Percentiles rank a stretch among this genome's conserved stretches.
These are phyloP conservation scores for Candida taoyuanica DNA, from an alignment of 805 yeast species.

Conservation along the genomic window DNA sequence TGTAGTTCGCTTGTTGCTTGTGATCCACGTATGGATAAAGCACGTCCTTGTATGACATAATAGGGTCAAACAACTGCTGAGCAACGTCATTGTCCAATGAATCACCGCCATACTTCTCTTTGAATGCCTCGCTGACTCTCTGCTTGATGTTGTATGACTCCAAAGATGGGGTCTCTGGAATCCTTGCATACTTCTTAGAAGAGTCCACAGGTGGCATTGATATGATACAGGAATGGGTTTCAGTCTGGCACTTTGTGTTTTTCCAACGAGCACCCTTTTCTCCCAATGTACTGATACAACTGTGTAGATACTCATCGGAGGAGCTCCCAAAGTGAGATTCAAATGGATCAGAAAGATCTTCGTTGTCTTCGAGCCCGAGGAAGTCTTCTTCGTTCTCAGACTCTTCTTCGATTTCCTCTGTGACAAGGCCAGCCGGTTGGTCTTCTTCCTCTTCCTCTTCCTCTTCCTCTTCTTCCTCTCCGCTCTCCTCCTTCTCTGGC, in stretches of 20 bases:
- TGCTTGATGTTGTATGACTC: conserved; percentile 42
- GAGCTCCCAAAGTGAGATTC: conserved; percentile 66
- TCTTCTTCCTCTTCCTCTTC: conserved; percentile 30
- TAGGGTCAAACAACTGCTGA: conserved; percentile 49
- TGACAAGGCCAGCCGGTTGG: conserved; percentile 21
- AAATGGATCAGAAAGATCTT: conserved; percentile 61
- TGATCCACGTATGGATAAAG: conserved; percentile 50
- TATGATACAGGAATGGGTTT: conserved; percentile 17
- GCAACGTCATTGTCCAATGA: conserved; percentile 42
- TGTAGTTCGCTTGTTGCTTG: conserved; percentile 48
- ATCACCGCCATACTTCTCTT: conserved; percentile 13
- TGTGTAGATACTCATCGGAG: conserved; percentile 32
- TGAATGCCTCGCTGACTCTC: conserved; percentile 32
- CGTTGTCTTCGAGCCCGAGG: conserved; percentile 25
- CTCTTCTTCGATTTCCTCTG: conserved; percentile 23
- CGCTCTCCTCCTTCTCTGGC: conserved; percentile 18
- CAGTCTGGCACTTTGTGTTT: conserved; percentile 20
- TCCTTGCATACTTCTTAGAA: conserved; percentile 17
- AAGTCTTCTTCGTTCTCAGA: conserved; percentile 28
- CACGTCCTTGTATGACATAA: conserved; percentile 71
- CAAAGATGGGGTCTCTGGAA: conserved; percentile 22
- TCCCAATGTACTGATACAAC: conserved; percentile 31
- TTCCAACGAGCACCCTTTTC: conserved; percentile 24
- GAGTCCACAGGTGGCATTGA: conserved; percentile 27
- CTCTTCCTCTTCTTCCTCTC: conserved; percentile 9